Evolutionary conservation across 441 rosid genomes (phyloP).

Genomic region (Corymbia citriodora): DNA sequence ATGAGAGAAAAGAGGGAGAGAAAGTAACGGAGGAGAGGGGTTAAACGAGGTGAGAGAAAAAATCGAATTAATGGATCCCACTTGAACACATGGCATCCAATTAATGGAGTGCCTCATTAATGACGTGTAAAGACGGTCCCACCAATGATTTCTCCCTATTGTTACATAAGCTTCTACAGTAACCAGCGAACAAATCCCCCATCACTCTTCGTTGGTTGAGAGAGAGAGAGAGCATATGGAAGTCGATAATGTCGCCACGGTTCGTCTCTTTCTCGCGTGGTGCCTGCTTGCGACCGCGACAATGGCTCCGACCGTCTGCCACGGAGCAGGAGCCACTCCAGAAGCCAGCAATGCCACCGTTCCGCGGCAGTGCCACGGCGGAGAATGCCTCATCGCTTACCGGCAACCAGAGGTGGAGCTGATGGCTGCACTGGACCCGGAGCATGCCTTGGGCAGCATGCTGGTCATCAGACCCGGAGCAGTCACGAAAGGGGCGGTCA

Average conservation of each 20-base stretch:
- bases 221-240: neutral
- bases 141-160: neutral
- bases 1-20: too few relatives aligned
- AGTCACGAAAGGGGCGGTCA: fast-evolving
- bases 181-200: neutral
- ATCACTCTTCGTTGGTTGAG: neutral
- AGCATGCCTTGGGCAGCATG: neutral
- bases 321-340: neutral
- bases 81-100: too few relatives aligned
- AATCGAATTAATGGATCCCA: too few relatives aligned
- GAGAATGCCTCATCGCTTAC: neutral
- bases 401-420: neutral
- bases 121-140: too few relatives aligned
- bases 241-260: neutral
- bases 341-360: neutral
- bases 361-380: neutral
- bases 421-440: neutral
- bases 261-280: neutral
- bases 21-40: too few relatives aligned
- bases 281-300: neutral
- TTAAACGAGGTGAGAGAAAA: too few relatives aligned
- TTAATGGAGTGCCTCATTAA: too few relatives aligned
- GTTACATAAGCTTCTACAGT: neutral
- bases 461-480: fast-evolving
- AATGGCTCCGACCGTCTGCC: neutral